phyloP scores from a whole-genome alignment of 2,329 filamentous ascomycete genomes.

The Aureobasidium subglaciale region DNA sequence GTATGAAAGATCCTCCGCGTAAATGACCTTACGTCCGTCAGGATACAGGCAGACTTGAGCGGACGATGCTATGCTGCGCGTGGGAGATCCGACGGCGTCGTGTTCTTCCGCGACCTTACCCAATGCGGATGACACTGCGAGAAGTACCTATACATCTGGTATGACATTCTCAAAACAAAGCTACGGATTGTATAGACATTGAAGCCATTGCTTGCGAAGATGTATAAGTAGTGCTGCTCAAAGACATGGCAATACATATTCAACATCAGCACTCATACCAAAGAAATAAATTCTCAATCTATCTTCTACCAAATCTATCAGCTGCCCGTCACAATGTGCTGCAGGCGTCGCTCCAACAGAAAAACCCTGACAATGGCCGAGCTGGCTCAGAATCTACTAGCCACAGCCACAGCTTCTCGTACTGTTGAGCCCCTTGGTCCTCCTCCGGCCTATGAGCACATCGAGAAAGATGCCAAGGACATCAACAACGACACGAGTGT shows the following conservation, averaged over 20 bases:
- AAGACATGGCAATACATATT: neutral
- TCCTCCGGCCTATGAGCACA: neutral
- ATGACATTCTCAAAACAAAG: neutral
- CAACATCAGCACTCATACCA: neutral
- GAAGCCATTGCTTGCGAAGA: neutral
- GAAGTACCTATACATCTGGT: neutral
- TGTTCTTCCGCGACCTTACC: neutral
- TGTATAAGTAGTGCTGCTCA: neutral
- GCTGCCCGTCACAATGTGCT: neutral
- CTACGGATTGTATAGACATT: neutral
- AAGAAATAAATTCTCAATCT: neutral
- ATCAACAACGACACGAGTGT: neutral
- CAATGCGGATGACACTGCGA: neutral
- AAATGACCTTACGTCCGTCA: neutral
- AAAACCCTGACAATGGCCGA: neutral
- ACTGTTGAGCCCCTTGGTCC: neutral
- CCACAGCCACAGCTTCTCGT: neutral
- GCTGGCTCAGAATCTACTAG: neutral
- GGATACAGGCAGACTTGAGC: neutral
- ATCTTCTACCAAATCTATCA: neutral
- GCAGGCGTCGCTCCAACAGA: neutral
- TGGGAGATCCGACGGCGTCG: neutral
- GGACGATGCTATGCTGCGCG: neutral
- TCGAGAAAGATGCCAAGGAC: neutral
- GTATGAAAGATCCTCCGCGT: neutral